A percentile compares a stretch with the other conserved stretches of the same genome.
These are phyloP conservation scores for Yamadazyma friedrichii DNA, from an alignment of 1,139 yeast genomes.

Conservation along the genomic window DNA sequence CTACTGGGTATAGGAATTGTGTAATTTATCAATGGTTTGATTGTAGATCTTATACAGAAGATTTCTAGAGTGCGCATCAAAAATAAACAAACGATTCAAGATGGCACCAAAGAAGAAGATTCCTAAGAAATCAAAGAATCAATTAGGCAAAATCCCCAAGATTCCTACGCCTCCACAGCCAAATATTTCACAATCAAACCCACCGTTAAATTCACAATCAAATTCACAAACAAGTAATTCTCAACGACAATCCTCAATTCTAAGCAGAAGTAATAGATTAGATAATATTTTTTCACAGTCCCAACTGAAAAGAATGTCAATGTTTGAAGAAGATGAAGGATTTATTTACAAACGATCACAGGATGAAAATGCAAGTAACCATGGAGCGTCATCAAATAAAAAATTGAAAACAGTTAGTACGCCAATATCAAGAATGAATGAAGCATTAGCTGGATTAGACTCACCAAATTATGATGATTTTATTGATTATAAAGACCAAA, in stretches of 20 bases:
- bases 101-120: conserved; percentile 17
- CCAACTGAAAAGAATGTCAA: conserved; percentile 7
- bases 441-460: conserved; percentile 25
- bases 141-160: conserved; percentile 3
- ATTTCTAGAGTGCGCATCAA: neutral
- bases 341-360: conserved; percentile 39
- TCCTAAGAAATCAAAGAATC: neutral
- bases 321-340: conserved; percentile 47
- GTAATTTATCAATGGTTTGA: too few relatives aligned
- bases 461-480: conserved; percentile 16
- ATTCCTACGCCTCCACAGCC: conserved; percentile 1
- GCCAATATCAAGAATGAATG: conserved; percentile 26
- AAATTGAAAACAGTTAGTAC: conserved; percentile 22
- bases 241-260: neutral
- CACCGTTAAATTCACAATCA: conserved; percentile 3
- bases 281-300: conserved; percentile 25
- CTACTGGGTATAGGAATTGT: too few relatives aligned
- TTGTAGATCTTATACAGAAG: too few relatives aligned
- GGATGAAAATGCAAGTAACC: conserved; percentile 9
- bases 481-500: conserved; percentile 12
- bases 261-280: conserved; percentile 24
- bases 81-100: conserved; percentile 3
- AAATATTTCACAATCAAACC: neutral
- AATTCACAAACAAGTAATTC: conserved; percentile 1
- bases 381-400: conserved; percentile 10